phyloP scores from a whole-genome alignment of 73 alveolate species.

The Paramecium pentaurelia region DNA sequence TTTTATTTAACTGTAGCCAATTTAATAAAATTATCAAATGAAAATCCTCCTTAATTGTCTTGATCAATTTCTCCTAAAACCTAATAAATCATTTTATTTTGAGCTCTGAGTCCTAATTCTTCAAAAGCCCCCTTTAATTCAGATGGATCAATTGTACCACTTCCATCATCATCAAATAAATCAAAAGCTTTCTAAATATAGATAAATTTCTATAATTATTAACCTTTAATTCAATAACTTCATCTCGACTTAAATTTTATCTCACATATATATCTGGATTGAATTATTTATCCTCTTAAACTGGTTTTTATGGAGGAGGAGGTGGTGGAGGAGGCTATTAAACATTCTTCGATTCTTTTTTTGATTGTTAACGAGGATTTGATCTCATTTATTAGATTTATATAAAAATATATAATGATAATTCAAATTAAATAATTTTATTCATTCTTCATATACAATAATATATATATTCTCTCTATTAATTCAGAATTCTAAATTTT shows the following conservation, averaged over 20 bases:
- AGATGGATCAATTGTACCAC: constrained; percentile 92
- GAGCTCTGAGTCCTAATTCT: constrained; percentile 82
- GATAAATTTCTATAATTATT: neutral
- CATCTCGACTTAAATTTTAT: neutral
- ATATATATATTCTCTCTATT: neutral
- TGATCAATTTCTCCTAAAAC: constrained; percentile 90
- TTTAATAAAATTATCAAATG: constrained; percentile 88
- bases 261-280: neutral
- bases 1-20: constrained; percentile 61
- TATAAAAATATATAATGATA: neutral
- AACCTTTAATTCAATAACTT: neutral
- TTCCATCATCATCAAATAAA: constrained; percentile 86
- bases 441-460: neutral
- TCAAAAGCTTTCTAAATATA: constrained; percentile 82
- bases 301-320: constrained; percentile 1
- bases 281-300: neutral
- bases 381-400: neutral
- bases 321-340: constrained; percentile 3
- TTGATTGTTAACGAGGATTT: neutral
- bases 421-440: neutral
- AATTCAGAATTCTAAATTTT: neutral
- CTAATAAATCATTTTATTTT: constrained; percentile 87
- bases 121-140: constrained; percentile 95
- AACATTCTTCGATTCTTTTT: neutral
- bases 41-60: constrained; percentile 90